A percentile compares a stretch with the other conserved stretches of the same genome.
Evolutionary conservation across 495 filamentous ascomycete genomes (phyloP).

Genomic region (Penicillium manginii): DNA sequence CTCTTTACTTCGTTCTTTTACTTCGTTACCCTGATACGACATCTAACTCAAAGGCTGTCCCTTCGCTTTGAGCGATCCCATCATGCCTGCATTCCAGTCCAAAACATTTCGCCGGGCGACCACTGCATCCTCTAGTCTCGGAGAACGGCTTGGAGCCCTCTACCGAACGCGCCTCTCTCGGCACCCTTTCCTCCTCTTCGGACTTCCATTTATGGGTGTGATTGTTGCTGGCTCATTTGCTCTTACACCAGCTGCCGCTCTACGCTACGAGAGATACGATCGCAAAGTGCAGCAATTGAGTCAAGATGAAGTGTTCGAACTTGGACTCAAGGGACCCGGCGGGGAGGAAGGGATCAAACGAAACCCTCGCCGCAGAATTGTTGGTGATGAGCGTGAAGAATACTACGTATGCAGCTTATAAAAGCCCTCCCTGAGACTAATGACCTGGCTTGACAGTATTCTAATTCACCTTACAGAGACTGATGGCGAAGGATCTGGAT

Average conservation of each 20-base stretch:
- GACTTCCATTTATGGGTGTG: conserved; percentile 87
- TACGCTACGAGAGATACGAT: conserved; percentile 92
- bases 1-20: neutral
- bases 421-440: neutral
- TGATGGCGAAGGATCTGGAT: conserved; percentile 90
- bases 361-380: conserved; percentile 47
- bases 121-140: conserved; percentile 51
- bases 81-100: conserved; percentile 73
- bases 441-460: neutral
- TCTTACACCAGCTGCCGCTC: conserved; percentile 87
- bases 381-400: conserved; percentile 77
- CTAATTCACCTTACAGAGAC: conserved; percentile 56
- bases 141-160: conserved; percentile 67
- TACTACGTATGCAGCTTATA: conserved; percentile 73
- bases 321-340: conserved; percentile 65
- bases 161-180: conserved; percentile 73
- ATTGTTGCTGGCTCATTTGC: conserved; percentile 96
- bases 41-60: neutral
- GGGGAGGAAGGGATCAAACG: conserved; percentile 51
- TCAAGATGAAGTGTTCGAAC: conserved; percentile 72
- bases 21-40: neutral
- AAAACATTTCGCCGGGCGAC: conserved; percentile 68
- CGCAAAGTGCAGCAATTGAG: conserved; percentile 79
- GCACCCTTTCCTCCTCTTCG: conserved; percentile 92
- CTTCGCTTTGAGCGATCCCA: neutral